Conservation (phyloP, 805 yeast genomes). For the Kuraishia cidri region DNA sequence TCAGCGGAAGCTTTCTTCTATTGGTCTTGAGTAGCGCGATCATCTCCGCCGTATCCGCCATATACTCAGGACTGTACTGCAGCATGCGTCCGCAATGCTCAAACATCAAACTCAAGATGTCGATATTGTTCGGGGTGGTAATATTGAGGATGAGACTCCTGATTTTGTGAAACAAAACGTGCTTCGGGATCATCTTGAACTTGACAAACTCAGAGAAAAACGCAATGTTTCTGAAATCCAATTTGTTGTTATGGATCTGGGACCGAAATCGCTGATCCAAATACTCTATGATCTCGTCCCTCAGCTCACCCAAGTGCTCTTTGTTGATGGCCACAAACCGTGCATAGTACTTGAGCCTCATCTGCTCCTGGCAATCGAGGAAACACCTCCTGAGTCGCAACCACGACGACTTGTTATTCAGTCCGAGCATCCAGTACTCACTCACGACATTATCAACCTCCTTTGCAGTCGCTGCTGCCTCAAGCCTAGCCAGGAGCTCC, state of each 20-base stretch:
- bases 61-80: conserved; percentile 45
- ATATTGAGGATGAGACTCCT: conserved; percentile 45
- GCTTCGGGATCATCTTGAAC: conserved; percentile 65
- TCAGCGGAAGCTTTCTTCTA: conserved; percentile 37
- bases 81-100: conserved; percentile 68
- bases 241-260: conserved; percentile 42
- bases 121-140: conserved; percentile 51
- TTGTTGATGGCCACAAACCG: conserved; percentile 62
- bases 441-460: conserved; percentile 40
- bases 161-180: conserved; percentile 65
- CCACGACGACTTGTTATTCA: conserved; percentile 68
- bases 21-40: conserved; percentile 43
- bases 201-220: conserved; percentile 72
- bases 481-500: conserved; percentile 9
- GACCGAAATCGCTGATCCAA: conserved; percentile 54
- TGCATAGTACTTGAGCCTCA: conserved; percentile 41
- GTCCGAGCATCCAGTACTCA: conserved; percentile 35
- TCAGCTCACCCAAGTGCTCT: conserved; percentile 36
- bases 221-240: conserved; percentile 47
- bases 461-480: conserved; percentile 24
- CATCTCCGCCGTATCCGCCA: conserved; percentile 54
- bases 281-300: conserved; percentile 39
- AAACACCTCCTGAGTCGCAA: conserved; percentile 52
- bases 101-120: conserved; percentile 58
- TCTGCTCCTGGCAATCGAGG: conserved; percentile 34